phyloP scores from a whole-genome alignment of 208 protist genomes.

The Crithidia bombi region DNA sequence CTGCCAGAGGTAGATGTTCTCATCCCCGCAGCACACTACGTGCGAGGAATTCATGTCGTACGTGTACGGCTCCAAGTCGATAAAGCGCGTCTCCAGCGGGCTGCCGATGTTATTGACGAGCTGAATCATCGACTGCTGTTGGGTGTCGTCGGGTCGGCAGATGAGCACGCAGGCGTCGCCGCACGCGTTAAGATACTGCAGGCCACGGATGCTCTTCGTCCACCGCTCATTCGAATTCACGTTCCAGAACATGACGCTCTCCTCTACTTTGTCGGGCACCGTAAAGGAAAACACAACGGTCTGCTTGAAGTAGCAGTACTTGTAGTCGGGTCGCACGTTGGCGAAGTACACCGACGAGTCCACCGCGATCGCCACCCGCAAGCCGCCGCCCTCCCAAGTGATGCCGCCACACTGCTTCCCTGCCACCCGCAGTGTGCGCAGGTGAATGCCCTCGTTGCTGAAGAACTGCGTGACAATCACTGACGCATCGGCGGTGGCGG shows the following conservation, averaged over 20 bases:
- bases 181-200: constrained; percentile 76
- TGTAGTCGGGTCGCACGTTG: constrained; percentile 96
- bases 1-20: constrained; percentile 96
- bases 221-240: constrained; percentile 90
- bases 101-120: constrained; percentile 96
- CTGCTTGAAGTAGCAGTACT: constrained; percentile 94
- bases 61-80: constrained; percentile 90
- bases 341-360: constrained; percentile 97
- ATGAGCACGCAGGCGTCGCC: constrained; percentile 92
- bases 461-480: constrained; percentile 95
- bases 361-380: constrained; percentile 95
- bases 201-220: constrained; percentile 89
- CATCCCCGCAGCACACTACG: constrained; percentile 91
- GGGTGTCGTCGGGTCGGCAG: constrained; percentile 60
- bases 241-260: constrained; percentile 96
- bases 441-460: constrained; percentile 87
- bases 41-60: constrained; percentile 92
- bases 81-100: constrained; percentile 92
- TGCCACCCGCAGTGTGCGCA: constrained; percentile 92
- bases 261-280: constrained; percentile 90
- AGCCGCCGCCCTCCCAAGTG: constrained; percentile 94
- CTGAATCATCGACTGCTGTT: constrained; percentile 80
- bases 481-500: constrained; percentile 21
- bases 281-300: constrained; percentile 94
- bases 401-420: constrained; percentile 87